phyloP scores from a whole-genome alignment of 169 alveolate species.

The Plasmodium fragile region DNA sequence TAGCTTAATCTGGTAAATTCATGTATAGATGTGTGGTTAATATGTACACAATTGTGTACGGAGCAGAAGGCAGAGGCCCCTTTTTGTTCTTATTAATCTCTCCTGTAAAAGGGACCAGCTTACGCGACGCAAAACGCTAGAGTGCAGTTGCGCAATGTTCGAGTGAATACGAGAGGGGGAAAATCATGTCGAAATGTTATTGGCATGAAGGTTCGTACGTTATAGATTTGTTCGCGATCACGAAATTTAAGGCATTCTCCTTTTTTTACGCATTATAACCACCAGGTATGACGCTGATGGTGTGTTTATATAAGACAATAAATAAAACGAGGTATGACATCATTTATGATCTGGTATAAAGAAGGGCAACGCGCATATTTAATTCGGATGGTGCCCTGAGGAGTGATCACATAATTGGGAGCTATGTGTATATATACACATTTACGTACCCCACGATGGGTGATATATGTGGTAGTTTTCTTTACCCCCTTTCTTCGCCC shows the following conservation, averaged over 20 bases:
- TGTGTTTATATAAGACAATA: not conserved
- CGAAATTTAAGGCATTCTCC: not conserved
- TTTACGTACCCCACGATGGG: not conserved
- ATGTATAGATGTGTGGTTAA: not conserved
- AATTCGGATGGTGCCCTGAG: not conserved
- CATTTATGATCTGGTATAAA: not conserved
- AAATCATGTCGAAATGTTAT: not conserved
- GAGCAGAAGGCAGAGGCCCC: not conserved
- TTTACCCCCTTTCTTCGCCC: not conserved
- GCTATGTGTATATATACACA: not conserved
- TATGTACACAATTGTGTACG: not conserved
- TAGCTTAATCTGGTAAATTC: not conserved
- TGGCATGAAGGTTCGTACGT: not conserved
- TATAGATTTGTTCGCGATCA: not conserved
- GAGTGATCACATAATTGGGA: not conserved
- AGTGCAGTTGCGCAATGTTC: not conserved
- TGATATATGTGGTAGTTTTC: not conserved
- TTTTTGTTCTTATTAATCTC: not conserved
- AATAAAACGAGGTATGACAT: not conserved
- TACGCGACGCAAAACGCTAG: not conserved
- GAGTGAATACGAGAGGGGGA: not conserved
- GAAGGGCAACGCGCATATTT: not conserved
- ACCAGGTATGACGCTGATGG: not conserved
- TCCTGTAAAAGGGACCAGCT: not conserved
- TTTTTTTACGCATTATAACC: not conserved